phyloP scores from a whole-genome alignment of 1,284 basidiomycete genomes.

The Serendipita sp. region DNA sequence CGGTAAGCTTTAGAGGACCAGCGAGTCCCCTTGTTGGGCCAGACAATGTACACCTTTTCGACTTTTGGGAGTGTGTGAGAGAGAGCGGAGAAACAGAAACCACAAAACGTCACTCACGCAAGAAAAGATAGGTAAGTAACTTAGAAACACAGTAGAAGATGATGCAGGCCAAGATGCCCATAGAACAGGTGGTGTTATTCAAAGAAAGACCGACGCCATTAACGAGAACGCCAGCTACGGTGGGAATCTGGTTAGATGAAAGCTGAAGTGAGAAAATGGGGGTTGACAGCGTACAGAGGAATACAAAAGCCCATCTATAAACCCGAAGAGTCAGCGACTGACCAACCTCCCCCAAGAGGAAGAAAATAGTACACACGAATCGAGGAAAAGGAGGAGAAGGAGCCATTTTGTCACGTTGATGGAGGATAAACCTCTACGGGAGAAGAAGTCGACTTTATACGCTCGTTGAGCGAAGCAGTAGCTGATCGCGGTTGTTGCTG shows the following conservation, averaged over 20 bases:
- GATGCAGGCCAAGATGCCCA: constrained; percentile 2
- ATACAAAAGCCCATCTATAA: constrained; percentile 4
- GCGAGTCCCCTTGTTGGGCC: not conserved
- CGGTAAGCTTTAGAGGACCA: not conserved
- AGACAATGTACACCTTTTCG: constrained; percentile 3
- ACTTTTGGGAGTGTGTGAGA: not conserved
- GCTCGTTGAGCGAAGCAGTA: constrained; percentile 6
- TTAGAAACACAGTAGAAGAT: constrained; percentile 5
- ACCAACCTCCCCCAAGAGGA: too few species aligned
- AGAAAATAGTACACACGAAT: not conserved
- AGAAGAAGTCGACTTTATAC: not conserved
- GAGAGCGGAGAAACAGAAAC: not conserved
- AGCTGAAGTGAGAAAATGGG: not conserved
- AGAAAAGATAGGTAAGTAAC: not conserved
- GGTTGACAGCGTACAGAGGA: not conserved
- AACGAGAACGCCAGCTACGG: not conserved
- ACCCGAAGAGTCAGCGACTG: not conserved
- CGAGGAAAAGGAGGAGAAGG: not conserved
- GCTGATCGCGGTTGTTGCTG: not conserved
- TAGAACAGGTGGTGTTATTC: not conserved
- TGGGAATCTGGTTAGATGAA: not conserved
- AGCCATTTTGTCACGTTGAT: not conserved
- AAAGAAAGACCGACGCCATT: not conserved
- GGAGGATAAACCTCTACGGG: not conserved
- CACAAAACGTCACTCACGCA: not conserved